Evolutionary conservation across 2,329 filamentous ascomycete species (phyloP).

Genomic region (Pseudocercospora cruenta): DNA sequence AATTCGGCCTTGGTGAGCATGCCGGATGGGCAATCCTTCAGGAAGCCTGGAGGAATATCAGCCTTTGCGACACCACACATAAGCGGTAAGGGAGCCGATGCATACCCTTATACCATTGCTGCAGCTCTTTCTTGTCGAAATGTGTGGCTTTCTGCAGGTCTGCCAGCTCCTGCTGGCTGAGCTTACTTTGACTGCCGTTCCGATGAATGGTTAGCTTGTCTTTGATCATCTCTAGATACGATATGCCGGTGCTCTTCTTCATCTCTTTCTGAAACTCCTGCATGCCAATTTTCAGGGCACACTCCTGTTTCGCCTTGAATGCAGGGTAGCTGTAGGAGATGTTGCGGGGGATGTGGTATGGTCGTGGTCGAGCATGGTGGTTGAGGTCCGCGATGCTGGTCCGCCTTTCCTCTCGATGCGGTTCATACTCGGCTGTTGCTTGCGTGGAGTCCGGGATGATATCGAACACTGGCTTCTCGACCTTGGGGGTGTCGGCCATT

Average conservation of each 20-base stretch:
- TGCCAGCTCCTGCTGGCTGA: conserved; percentile 91
- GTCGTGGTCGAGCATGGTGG: conserved; percentile 41
- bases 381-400: conserved; percentile 29
- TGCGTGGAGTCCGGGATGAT: conserved; percentile 22
- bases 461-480: conserved; percentile 33
- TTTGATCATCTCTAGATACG: conserved; percentile 31
- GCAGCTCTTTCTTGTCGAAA: conserved; percentile 99
- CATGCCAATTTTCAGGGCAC: conserved; percentile 38
- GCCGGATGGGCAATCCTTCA: conserved; percentile 96
- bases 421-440: conserved; percentile 12
- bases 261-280: conserved; percentile 39
- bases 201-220: conserved; percentile 38
- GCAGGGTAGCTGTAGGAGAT: conserved; percentile 36
- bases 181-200: conserved; percentile 84
- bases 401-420: conserved; percentile 13
- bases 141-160: conserved; percentile 97
- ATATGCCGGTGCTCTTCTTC: conserved; percentile 33
- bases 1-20: conserved; percentile 98
- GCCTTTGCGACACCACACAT: neutral
- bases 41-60: conserved; percentile 69
- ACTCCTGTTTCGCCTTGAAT: conserved; percentile 39
- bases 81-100: neutral
- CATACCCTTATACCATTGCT: conserved; percentile 99
- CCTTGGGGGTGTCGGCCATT: conserved; percentile 30
- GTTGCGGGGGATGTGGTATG: conserved; percentile 38